A percentile compares a stretch with the other conserved stretches of the same genome.
Evolutionary conservation across 495 filamentous ascomycete genomes (phyloP).

Genomic region (Chaetomidium leptoderma): DNA sequence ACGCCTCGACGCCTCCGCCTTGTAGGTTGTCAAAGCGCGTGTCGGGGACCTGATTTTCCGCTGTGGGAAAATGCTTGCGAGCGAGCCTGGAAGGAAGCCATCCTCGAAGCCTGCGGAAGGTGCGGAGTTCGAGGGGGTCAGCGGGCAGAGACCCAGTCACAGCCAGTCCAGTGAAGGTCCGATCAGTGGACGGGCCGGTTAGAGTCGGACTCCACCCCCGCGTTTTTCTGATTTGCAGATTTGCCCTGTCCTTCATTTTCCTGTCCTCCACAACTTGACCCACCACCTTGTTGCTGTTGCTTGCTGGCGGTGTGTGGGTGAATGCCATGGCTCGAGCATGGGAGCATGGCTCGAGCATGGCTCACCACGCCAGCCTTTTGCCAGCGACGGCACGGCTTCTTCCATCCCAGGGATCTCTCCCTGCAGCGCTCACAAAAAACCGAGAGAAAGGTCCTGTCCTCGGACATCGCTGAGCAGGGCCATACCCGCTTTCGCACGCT

Average conservation of each 20-base stretch:
- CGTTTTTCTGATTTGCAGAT: conserved; percentile 17
- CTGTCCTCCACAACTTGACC: conserved; percentile 5
- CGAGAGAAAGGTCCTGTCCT: neutral
- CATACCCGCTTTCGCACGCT: conserved; percentile 12
- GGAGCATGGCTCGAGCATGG: no score
- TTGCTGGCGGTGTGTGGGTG: conserved; percentile 4
- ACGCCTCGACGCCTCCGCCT: neutral
- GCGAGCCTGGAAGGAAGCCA: neutral
- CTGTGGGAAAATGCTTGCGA: neutral
- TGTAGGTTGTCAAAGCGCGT: conserved; percentile 9
- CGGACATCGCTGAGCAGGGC: neutral
- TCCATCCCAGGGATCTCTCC: conserved; percentile 9
- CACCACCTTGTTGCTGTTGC: conserved; percentile 5
- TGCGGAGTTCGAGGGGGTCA: neutral
- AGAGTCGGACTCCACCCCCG: conserved; percentile 21
- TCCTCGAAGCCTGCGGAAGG: neutral
- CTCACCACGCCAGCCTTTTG: neutral
- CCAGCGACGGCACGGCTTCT: neutral
- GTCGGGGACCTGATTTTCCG: neutral
- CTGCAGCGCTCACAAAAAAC: neutral
- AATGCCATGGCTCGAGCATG: conserved; percentile 2
- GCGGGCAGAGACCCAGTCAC: neutral
- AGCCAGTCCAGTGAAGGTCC: neutral
- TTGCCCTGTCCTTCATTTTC: conserved; percentile 13
- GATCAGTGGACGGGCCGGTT: neutral